Percentiles rank a stretch among this genome's conserved stretches.
Evolutionary conservation across 1,284 basidiomycete species (phyloP).

Genomic region (Anthracocystis walkeri): DNA sequence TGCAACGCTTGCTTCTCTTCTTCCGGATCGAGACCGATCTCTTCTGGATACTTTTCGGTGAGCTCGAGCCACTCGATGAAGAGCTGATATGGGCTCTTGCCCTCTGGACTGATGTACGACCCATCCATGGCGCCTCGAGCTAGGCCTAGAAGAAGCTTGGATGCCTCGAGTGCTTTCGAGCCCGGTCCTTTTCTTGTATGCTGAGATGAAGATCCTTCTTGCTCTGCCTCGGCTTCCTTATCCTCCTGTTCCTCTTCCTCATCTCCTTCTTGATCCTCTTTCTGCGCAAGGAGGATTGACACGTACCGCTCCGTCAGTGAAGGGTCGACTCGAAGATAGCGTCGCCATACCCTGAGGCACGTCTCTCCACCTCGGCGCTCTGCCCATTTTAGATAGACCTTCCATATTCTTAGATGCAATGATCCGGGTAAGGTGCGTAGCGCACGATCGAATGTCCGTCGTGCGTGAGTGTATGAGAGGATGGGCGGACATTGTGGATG

Average conservation of each 20-base stretch:
- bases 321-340: conserved; percentile 79
- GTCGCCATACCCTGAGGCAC: conserved; percentile 86
- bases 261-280: conserved; percentile 40
- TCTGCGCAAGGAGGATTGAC: conserved; percentile 56
- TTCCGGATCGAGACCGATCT: conserved; percentile 89
- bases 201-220: not conserved
- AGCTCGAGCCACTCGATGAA: conserved; percentile 93
- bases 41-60: conserved; percentile 88
- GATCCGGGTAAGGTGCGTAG: conserved; percentile 92
- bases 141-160: conserved; percentile 86
- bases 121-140: conserved; percentile 85
- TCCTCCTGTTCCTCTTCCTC: conserved; percentile 41
- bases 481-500: conserved; percentile 89
- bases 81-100: conserved; percentile 94
- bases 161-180: conserved; percentile 84
- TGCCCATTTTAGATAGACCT: conserved; percentile 93
- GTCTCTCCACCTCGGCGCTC: conserved; percentile 85
- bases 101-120: conserved; percentile 87
- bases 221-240: conserved; percentile 14
- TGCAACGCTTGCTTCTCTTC: conserved; percentile 66
- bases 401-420: conserved; percentile 93
- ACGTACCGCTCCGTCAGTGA: conserved; percentile 67
- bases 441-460: conserved; percentile 93
- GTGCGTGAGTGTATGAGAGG: conserved; percentile 88
- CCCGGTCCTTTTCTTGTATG: not conserved